A percentile compares a stretch with the other conserved stretches of the same genome.
phyloP scores from a whole-genome alignment of 2,329 filamentous ascomycete genomes.

The Emergomyces orientalis region DNA sequence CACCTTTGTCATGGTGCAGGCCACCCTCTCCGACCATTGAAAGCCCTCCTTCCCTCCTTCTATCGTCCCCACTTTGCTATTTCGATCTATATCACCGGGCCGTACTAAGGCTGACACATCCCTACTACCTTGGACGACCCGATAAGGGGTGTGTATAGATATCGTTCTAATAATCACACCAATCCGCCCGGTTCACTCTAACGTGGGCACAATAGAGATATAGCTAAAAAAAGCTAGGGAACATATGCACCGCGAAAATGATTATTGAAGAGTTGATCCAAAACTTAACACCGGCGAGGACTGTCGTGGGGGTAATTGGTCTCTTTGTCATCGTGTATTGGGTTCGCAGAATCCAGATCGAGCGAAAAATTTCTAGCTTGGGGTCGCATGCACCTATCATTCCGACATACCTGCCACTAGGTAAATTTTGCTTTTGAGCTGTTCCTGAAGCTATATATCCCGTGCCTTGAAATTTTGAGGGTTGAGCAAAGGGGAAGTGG shows the following conservation, averaged over 20 bases:
- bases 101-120: not conserved
- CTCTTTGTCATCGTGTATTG: conserved; percentile 32
- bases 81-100: not conserved
- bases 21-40: not conserved
- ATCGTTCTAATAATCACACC: not conserved
- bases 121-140: not conserved
- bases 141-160: not conserved
- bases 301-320: conserved; percentile 31
- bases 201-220: not conserved
- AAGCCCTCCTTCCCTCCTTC: not conserved
- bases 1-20: no score
- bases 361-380: conserved; percentile 24
- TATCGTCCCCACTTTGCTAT: not conserved
- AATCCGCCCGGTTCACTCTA: no score
- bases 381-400: conserved; percentile 30
- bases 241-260: conserved; percentile 34
- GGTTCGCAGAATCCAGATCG: conserved; percentile 24
- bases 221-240: not conserved
- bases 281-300: conserved; percentile 36
- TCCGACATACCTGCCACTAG: conserved; percentile 29
- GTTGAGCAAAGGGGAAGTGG: not conserved
- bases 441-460: not conserved
- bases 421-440: conserved; percentile 15
- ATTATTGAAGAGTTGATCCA: conserved; percentile 40
- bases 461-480: not conserved